These are phyloP conservation scores for Agrostemma githago DNA, from an alignment of 148 eudicot genomes.

Conservation along the genomic window DNA sequence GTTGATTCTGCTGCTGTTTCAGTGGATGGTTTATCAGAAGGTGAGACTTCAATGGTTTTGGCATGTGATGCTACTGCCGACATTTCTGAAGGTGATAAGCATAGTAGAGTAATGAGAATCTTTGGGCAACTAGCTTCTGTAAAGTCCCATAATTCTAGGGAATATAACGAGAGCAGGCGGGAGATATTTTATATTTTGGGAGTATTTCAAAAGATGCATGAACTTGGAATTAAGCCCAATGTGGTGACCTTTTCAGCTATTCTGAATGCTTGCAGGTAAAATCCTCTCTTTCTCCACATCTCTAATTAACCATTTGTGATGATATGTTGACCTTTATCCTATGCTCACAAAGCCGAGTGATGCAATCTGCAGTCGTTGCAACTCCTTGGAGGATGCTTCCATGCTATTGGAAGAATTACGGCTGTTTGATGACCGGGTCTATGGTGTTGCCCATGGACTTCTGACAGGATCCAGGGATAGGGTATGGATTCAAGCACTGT, in stretches of 20 bases:
- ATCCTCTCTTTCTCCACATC: constrained; percentile 9
- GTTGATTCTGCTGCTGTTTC: constrained; percentile 22
- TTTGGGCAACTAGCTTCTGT: constrained; percentile 67
- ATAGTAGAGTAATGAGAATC: constrained; percentile 52
- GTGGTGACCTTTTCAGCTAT: constrained; percentile 99
- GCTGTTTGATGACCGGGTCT: constrained; percentile 85
- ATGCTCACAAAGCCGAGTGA: constrained; percentile 4
- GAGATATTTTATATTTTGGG: constrained; percentile 70
- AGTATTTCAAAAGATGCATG: constrained; percentile 88
- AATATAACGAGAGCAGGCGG: constrained; percentile 37
- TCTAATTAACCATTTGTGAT: background rate
- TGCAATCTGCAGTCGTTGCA: constrained; percentile 72
- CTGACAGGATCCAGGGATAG: constrained; percentile 72
- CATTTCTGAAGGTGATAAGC: constrained; percentile 28
- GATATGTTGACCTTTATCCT: background rate
- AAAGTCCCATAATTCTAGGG: constrained; percentile 35
- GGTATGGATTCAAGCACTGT: constrained; percentile 73
- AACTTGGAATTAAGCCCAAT: constrained; percentile 81
- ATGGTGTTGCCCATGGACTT: constrained; percentile 95
- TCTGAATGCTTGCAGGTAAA: constrained; percentile 93
- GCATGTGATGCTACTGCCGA: constrained; percentile 18
- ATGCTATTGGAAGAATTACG: constrained; percentile 83
- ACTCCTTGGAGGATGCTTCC: constrained; percentile 89
- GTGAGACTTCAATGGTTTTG: constrained; percentile 27
- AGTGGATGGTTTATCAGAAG: constrained; percentile 24